These are phyloP conservation scores for Penicillium cinerascens DNA, from an alignment of 495 filamentous ascomycete genomes.

Conservation along the genomic window DNA sequence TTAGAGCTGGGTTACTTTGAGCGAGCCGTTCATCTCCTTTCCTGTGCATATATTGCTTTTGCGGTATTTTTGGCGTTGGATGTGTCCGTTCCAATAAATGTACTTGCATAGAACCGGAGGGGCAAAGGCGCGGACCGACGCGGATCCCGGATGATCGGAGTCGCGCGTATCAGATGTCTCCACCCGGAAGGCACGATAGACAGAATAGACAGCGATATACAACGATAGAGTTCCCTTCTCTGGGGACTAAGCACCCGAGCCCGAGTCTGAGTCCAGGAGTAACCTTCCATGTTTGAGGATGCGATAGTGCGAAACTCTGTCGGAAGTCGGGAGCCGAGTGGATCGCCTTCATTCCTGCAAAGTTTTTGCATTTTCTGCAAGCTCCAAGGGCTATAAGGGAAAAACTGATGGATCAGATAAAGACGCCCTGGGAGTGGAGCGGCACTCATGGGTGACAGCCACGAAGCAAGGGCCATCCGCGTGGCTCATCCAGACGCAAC, in stretches of 20 bases:
- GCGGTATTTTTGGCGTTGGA: slow-evolving; percentile 16
- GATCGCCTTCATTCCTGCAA: background rate
- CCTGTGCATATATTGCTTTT: slow-evolving; percentile 24
- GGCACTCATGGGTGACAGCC: background rate
- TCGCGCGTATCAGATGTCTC: background rate
- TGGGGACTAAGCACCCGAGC: too few relatives aligned
- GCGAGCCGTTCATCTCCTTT: slow-evolving; percentile 13
- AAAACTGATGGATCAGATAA: slow-evolving; percentile 20
- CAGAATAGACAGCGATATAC: background rate
- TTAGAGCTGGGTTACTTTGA: background rate
- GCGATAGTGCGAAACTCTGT: background rate
- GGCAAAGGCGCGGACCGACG: background rate
- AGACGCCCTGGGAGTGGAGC: background rate
- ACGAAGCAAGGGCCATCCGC: slow-evolving; percentile 8
- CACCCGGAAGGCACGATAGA: background rate
- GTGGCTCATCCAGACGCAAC: slow-evolving; percentile 10
- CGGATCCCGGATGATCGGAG: background rate
- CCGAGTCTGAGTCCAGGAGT: background rate
- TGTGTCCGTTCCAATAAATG: slow-evolving; percentile 14
- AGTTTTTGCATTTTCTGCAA: background rate
- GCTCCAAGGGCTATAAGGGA: background rate
- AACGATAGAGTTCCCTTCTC: too few relatives aligned
- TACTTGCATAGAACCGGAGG: slow-evolving; percentile 10
- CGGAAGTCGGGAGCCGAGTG: background rate
- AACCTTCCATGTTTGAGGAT: background rate